A percentile compares a stretch with the other conserved stretches of the same genome.
phyloP scores from a whole-genome alignment of 345 rosid species.

The Linum tenue region DNA sequence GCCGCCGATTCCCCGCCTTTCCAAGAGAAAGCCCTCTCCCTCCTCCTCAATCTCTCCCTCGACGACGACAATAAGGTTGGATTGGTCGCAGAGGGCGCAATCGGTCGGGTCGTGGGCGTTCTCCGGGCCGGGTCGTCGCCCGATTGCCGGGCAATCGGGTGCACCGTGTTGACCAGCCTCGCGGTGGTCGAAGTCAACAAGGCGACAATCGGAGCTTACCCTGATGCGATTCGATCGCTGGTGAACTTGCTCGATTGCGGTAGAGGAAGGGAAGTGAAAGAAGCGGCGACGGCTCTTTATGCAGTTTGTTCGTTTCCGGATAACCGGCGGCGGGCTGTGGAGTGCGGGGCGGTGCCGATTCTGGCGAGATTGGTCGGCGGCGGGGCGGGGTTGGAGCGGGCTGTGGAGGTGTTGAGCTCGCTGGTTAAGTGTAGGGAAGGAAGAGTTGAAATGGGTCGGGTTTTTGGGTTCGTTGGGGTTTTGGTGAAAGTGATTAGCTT shows the following conservation, averaged over 20 bases:
- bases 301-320: conserved; percentile 69
- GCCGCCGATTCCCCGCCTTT: conserved; percentile 25
- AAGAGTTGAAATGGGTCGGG: conserved; percentile 58
- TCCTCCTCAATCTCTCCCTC: conserved; percentile 77
- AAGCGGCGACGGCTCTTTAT: conserved; percentile 84
- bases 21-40: conserved; percentile 65
- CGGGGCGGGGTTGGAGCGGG: conserved; percentile 68
- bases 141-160: conserved; percentile 69
- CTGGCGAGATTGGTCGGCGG: conserved; percentile 40
- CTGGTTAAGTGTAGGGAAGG: conserved; percentile 87
- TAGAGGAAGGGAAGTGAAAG: conserved; percentile 63
- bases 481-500: conserved; percentile 47
- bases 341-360: conserved; percentile 61
- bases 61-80: conserved; percentile 95
- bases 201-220: conserved; percentile 79
- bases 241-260: conserved; percentile 54
- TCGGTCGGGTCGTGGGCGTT: conserved; percentile 44
- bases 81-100: conserved; percentile 83
- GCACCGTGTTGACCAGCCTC: conserved; percentile 77
- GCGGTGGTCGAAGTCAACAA: conserved; percentile 95
- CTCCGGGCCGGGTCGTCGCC: conserved; percentile 45
- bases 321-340: conserved; percentile 58
- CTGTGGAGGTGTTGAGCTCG: conserved; percentile 75
- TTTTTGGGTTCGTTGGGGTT: conserved; percentile 44
- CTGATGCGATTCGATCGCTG: conserved; percentile 53